Evolutionary conservation across 768 basidiomycete species (phyloP).

Genomic region (Suillus tomentosus): DNA sequence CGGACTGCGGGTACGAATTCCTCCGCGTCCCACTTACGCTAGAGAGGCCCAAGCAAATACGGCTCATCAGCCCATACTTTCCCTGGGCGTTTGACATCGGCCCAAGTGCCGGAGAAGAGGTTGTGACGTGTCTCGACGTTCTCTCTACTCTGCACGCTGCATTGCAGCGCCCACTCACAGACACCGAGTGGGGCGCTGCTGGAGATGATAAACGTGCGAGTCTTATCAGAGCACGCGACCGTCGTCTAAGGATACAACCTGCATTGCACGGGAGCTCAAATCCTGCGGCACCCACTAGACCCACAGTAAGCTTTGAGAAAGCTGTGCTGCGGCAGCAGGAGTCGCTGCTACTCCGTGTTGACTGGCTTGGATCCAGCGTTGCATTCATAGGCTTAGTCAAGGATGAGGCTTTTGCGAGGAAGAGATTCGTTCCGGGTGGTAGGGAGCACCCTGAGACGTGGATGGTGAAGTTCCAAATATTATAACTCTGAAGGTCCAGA

Average conservation of each 20-base stretch:
- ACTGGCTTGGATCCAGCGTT: conserved; percentile 14
- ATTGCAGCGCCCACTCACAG: conserved; percentile 10
- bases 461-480: no score
- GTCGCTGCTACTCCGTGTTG: conserved; percentile 10
- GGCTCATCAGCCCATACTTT: conserved; percentile 11
- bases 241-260: not conserved
- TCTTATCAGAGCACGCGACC: conserved; percentile 6
- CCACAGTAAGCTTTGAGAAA: not conserved
- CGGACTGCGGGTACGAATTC: not conserved
- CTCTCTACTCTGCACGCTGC: conserved; percentile 2
- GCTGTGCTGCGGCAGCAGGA: not conserved
- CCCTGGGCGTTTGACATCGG: conserved; percentile 13
- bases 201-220: conserved; percentile 3
- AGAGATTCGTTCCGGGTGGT: conserved; percentile 8
- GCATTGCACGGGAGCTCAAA: not conserved
- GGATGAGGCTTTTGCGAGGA: conserved; percentile 6
- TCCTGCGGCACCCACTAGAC: not conserved
- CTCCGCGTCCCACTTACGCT: conserved; percentile 8
- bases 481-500: no score
- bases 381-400: conserved; percentile 9
- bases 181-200: conserved; percentile 9
- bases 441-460: not conserved
- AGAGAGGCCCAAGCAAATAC: conserved; percentile 2
- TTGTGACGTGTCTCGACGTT: conserved; percentile 11
- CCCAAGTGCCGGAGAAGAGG: not conserved